Evolutionary conservation across 768 basidiomycete genomes (phyloP), one percentile per base, ranked within the genome.

Genomic region (Tephrocybe sp.): DNA sequence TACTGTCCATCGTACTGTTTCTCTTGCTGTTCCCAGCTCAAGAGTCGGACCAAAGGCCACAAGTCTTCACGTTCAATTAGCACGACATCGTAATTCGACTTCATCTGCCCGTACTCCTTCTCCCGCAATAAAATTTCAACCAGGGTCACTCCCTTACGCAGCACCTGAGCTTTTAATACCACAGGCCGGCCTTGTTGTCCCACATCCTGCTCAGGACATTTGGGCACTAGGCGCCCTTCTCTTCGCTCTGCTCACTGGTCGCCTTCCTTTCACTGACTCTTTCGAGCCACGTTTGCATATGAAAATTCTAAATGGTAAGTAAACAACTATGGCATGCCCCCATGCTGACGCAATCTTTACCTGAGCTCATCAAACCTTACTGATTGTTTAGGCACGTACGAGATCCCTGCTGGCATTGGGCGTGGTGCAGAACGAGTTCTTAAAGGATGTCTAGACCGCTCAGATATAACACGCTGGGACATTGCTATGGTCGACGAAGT

Each of bases 211-310:
- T 0, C 91, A 94, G 62, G 97, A 99, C 56, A 85, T 98, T 24
- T 99, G 97, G 97, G 94, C 97, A 0, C 71, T 98, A 2, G 97
- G 97, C 0, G 84, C 94, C 47, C 78, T 97, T 54, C 82, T 99
- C 1, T 91, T 93, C 62, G 84, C 87, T 7, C 74, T 99, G 1
- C 76, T 98, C 16, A 85, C 84, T 0, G 93, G 93, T 2, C 73
- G 75, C n/a, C 72, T 98, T 6, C 97, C 97, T 0, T 98, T 98
- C 64, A 70, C 64, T 27, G 96, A 99, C 66, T 72, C 87, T 0
- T 99, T 90, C 60, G 96, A 99, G 66, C 94, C 93, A 1, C 74
- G 96, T 27, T 67, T 98, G 49, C 87, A 92, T 44, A 86, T 92
- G 80, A 95, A 95, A 68, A 96, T 99, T 51, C 63, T 96, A 7